Base-by-base conservation (phyloP, 2,329 filamentous ascomycete genomes). In the Didymella lethalis region DNA sequence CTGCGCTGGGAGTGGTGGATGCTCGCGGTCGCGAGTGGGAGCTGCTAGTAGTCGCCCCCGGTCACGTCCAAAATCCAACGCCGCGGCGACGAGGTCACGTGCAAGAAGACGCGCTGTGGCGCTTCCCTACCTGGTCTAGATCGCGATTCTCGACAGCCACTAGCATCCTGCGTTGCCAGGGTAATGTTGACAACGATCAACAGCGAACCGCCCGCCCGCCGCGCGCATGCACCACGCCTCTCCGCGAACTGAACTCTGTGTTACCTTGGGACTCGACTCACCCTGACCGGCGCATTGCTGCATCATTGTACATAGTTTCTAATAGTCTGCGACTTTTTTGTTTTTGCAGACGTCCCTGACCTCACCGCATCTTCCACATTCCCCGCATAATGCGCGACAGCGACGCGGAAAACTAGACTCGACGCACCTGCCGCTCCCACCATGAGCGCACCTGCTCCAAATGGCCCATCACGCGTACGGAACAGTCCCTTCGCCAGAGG, bases 401-500 rank as follows among this genome's bases (percentile, higher is more conserved):
- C 62, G 54, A 59, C 51, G 48, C 59, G 54, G 59, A 40, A 62
- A 64, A 61, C 60, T 71, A 68, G 62, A 53, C 59, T 56, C 55
- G 55, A 64, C 59, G 65, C 65, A 63, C 66, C 62, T 68, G 61
- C 66, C 65, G 45, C 62, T 60, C 55, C 57, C 64, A 67, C 64
- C 64, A 87, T 86, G 83, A 82, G 82, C 72, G 81, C 79, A 54
- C 84, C 84, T 75, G 81, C 84, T 63, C 81, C 84, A 69, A 86
- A 83, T 76, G 85, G 86, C 77, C 86, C 88, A 67, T 86, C 89
- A 75, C 91, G 89, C 41, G 66, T 66, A 29, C 64, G 68, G 50
- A 90, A 88, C 75, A 94, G 92, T 79, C 90, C 91, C 16, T 96
- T 97, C 75, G 83, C 85, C 60, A 86, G 92, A 47, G 52, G 38